These are phyloP conservation scores for Neurospora intermedia DNA, from an alignment of 495 filamentous ascomycete species.

Conservation along the genomic window DNA sequence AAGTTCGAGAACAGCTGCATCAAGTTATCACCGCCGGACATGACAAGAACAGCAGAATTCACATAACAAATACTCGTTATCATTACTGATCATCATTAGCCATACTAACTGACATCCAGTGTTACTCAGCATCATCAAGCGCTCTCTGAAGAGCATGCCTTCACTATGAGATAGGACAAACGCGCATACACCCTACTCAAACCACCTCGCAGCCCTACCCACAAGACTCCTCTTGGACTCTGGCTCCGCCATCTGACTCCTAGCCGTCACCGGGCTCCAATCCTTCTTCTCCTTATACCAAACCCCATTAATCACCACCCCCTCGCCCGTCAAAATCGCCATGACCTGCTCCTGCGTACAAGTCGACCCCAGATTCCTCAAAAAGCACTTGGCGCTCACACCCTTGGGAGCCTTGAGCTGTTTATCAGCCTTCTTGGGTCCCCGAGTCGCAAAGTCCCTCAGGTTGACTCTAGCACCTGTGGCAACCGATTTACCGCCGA, in stretches of 20 bases:
- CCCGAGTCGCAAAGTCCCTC: constrained; percentile 41
- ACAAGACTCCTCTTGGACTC: constrained; percentile 15
- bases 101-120: not conserved
- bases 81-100: not conserved
- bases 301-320: constrained; percentile 38
- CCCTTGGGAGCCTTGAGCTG: constrained; percentile 31
- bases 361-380: constrained; percentile 38
- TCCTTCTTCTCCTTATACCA: constrained; percentile 39
- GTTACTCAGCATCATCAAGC: not conserved
- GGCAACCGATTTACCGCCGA: constrained; percentile 48
- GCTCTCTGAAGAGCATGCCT: not conserved
- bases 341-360: constrained; percentile 39
- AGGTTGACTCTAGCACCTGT: constrained; percentile 45
- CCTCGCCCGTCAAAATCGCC: constrained; percentile 33
- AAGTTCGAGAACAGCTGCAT: not conserved
- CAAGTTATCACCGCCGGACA: not conserved
- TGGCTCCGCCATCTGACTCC: constrained; percentile 18
- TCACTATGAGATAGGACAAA: not conserved
- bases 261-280: constrained; percentile 24
- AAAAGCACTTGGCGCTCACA: constrained; percentile 44
- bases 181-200: not conserved
- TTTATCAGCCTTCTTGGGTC: constrained; percentile 37
- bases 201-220: not conserved
- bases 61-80: not conserved
- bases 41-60: not conserved